Evolutionary conservation across 345 rosid species (phyloP), one percentile per base, ranked within the genome.

Genomic region (Microcos paniculata): DNA sequence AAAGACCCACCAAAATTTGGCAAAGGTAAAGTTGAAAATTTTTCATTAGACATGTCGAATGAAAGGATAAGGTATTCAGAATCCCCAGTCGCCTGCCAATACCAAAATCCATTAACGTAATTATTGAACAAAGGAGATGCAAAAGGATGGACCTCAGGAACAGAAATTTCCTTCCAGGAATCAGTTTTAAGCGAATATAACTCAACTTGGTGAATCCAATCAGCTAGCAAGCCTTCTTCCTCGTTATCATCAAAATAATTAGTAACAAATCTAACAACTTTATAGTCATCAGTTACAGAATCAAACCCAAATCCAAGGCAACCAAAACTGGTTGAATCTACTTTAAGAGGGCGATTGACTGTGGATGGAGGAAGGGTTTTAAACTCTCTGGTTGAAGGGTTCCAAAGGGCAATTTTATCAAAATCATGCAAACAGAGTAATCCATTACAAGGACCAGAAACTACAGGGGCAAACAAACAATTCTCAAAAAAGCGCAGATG

Each of bases 391-490:
- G 69, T 64, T 15, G 69, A 64, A 1, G 69, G 49, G 28, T 64
- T 64, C 69, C 69, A 64, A 58, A 72, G 23, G 49, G 75, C 65
- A 58, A 14, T 35, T 21, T 43, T 38, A 55, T 3, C 62, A 18
- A 1, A 0, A 13, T 38, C 23, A 59, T 31, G 28, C 16, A 74
- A 62, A 59, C 59, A 74, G 2, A 74, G 38, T 33, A 68, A 48
- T 23, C 77, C 70, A 61, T 72, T 57, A 21, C 66, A 72, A 72
- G 76, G 52, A 40, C 76, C 65, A 38, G 33, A 35, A 35, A 72
- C 49, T 9, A 4, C 8, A 35, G 76, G 76, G 3, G 13, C 64
- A 24, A 0, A n/a, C 7, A 15, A 16, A 18, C 21, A 46, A 12
- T 68, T 5, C 24, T 55, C 66, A 38, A 35, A 33, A 26, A 56